Evolutionary conservation across 306 rosid species (phyloP).

Genomic region (Lablab purpureus): DNA sequence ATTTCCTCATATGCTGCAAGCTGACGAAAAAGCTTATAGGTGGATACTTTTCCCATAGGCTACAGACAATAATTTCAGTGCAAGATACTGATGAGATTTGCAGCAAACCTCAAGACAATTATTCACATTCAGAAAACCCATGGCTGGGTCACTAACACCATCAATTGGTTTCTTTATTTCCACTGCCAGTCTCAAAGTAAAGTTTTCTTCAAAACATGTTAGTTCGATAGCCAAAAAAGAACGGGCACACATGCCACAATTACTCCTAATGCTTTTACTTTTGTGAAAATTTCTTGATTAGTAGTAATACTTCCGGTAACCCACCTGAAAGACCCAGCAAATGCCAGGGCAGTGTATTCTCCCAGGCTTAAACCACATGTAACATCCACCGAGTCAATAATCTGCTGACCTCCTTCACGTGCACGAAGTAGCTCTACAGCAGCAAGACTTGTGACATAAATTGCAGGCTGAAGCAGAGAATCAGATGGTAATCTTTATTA

Average conservation of each 20-base stretch:
- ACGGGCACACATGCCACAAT: background rate
- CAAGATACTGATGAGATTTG: constrained; percentile 16
- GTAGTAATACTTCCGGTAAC: constrained; percentile 23
- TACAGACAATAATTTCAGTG: background rate
- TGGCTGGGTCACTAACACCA: constrained; percentile 20
- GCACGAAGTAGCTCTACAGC: constrained; percentile 93
- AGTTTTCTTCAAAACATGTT: constrained; percentile 7
- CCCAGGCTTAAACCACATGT: constrained; percentile 97
- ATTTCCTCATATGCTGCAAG: background rate
- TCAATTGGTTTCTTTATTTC: background rate
- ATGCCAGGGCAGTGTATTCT: constrained; percentile 96
- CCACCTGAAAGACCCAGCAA: constrained; percentile 95
- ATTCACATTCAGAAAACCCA: constrained; percentile 23
- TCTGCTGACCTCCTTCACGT: constrained; percentile 89
- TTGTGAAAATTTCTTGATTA: constrained; percentile 19
- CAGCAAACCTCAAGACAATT: constrained; percentile 2
- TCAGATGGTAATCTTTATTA: constrained; percentile 37
- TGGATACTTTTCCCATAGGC: background rate
- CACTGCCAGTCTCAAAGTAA: constrained; percentile 1
- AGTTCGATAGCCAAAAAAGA: constrained; percentile 10
- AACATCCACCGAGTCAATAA: constrained; percentile 92
- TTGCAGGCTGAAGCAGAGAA: constrained; percentile 80
- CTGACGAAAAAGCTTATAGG: constrained; percentile 2
- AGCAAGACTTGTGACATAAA: constrained; percentile 96
- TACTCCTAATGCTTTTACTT: constrained; percentile 3